Evolutionary conservation across 371 early-diverging fungal genomes (phyloP).

Genomic region (Mortierella polycephala): DNA sequence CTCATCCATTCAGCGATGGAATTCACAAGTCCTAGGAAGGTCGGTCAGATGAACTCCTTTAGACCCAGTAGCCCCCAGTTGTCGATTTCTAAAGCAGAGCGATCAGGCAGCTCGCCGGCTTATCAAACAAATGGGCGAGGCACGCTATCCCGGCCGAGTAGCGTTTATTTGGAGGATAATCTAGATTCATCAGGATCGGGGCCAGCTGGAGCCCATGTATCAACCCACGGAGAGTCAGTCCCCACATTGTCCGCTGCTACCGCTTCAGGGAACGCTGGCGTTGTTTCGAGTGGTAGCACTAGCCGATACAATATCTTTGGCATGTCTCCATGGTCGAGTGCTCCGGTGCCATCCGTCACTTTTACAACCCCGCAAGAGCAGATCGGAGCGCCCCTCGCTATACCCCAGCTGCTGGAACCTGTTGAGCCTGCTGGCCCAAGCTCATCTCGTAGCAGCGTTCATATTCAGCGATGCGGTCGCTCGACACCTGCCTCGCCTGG

Average conservation of each 20-base stretch:
- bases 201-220: neutral
- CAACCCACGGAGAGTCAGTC: neutral
- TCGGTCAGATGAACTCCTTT: constrained; percentile 43
- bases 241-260: constrained; percentile 8
- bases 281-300: neutral
- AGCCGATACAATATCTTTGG: constrained; percentile 49
- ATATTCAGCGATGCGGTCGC: constrained; percentile 28
- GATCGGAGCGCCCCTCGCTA: neutral
- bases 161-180: constrained; percentile 48
- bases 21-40: constrained; percentile 43
- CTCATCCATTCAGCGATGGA: constrained; percentile 43
- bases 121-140: constrained; percentile 49
- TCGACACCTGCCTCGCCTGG: constrained; percentile 22
- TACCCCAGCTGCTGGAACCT: constrained; percentile 15
- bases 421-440: constrained; percentile 19
- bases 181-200: constrained; percentile 15
- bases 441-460: constrained; percentile 36
- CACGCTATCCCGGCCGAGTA: constrained; percentile 53
- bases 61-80: constrained; percentile 3
- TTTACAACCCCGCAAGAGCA: constrained; percentile 28
- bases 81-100: constrained; percentile 8
- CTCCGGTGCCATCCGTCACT: constrained; percentile 27
- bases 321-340: constrained; percentile 40
- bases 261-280: constrained; percentile 16
- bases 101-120: constrained; percentile 6